A percentile compares a stretch with the other conserved stretches of the same genome.
These are phyloP conservation scores for Globisporangium yorkense DNA, from an alignment of 352 stramenopile species.

Conservation along the genomic window DNA sequence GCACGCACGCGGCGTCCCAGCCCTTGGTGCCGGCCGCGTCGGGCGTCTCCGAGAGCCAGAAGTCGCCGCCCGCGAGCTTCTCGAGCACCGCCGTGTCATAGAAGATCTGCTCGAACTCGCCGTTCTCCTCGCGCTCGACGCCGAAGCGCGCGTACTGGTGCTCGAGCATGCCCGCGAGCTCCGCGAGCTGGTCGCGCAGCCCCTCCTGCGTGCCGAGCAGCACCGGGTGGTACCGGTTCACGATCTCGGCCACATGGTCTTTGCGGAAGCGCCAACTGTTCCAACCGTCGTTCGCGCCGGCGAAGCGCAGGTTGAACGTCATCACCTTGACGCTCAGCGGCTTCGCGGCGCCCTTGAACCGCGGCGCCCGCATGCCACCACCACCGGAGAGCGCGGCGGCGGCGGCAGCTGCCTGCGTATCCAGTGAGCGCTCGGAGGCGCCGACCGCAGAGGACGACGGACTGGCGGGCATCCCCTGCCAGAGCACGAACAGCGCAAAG, in stretches of 20 bases:
- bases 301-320: conserved; percentile 83
- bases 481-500: conserved; percentile 58
- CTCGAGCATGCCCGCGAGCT: conserved; percentile 44
- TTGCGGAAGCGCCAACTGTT: conserved; percentile 72
- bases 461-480: conserved; percentile 23
- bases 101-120: conserved; percentile 82
- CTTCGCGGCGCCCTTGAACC: conserved; percentile 29
- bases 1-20: conserved; percentile 64
- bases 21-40: conserved; percentile 47
- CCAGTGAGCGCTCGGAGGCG: conserved; percentile 17
- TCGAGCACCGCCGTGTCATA: conserved; percentile 55
- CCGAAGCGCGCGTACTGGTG: conserved; percentile 71
- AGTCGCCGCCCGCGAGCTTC: conserved; percentile 53
- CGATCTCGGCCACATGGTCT: conserved; percentile 66
- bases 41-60: conserved; percentile 72
- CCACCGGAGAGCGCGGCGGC: conserved; percentile 24
- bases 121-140: conserved; percentile 60
- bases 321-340: conserved; percentile 61
- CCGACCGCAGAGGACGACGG: not conserved
- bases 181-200: conserved; percentile 55
- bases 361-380: conserved; percentile 9
- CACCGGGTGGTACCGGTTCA: conserved; percentile 64
- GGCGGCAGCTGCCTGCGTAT: conserved; percentile 26
- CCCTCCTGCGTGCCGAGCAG: conserved; percentile 76
- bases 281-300: conserved; percentile 46